phyloP scores from a whole-genome alignment of 1,139 yeast species.

The Arxiozyma bovina region DNA sequence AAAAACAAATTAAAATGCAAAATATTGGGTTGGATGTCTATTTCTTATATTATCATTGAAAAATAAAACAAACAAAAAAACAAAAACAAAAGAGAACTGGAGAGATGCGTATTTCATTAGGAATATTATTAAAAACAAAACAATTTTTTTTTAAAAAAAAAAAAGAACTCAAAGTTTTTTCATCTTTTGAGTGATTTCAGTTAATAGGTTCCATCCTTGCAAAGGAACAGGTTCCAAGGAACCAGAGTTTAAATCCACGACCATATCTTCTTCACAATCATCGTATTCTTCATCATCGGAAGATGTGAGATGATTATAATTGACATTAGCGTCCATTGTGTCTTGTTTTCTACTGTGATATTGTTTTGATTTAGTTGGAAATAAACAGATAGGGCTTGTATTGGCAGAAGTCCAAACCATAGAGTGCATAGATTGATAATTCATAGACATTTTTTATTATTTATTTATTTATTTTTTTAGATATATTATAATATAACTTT shows the following conservation, averaged over 20 bases:
- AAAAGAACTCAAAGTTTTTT: conserved; percentile 13
- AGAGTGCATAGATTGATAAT: conserved; percentile 1
- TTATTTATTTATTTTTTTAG: too few relatives aligned
- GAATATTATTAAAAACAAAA: not conserved
- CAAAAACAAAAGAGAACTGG: too few relatives aligned
- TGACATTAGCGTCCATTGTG: not conserved
- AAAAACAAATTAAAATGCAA: not conserved
- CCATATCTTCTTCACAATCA: conserved; percentile 22
- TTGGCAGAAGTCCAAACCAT: conserved; percentile 1
- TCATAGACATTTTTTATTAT: not conserved
- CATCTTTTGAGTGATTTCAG: conserved; percentile 20
- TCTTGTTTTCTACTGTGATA: not conserved
- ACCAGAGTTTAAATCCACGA: conserved; percentile 28
- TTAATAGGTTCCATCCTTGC: conserved; percentile 19
- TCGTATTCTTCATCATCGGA: conserved; percentile 4
- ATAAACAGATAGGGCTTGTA: not conserved
- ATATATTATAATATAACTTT: too few relatives aligned
- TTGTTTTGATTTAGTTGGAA: not conserved
- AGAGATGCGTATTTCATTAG: too few relatives aligned
- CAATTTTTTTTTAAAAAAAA: not conserved
- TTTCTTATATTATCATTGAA: not conserved
- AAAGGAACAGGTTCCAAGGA: conserved; percentile 22
- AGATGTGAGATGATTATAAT: not conserved
- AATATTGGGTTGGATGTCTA: not conserved
- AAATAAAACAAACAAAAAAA: too few relatives aligned